These are phyloP conservation scores for Plicaturopsis crispa DNA, from an alignment of 768 basidiomycete species.

Conservation along the genomic window DNA sequence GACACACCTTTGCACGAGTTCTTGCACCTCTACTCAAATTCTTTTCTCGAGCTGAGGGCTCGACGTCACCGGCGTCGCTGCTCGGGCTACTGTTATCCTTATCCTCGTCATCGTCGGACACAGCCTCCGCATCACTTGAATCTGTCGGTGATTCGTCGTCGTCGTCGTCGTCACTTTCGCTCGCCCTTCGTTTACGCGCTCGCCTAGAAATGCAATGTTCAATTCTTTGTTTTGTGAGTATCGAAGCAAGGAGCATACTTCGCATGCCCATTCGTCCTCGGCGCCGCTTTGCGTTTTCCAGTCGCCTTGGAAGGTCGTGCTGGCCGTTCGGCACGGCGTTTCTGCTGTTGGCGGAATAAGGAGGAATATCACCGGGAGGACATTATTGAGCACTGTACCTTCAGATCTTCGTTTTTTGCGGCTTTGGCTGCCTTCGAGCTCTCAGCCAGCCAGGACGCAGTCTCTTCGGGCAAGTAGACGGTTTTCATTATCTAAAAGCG, in stretches of 20 bases:
- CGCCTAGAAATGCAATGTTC: conserved; percentile 20
- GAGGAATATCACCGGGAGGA: conserved; percentile 4
- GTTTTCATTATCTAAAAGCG: conserved; percentile 52
- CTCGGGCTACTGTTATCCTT: conserved; percentile 7
- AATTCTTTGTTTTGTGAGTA: conserved; percentile 5
- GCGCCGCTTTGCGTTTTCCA: conserved; percentile 45
- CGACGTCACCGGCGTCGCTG: conserved; percentile 21
- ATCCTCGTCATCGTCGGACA: conserved; percentile 24
- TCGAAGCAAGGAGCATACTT: conserved; percentile 29
- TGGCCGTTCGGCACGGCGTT: conserved; percentile 15
- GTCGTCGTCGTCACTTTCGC: conserved; percentile 26
- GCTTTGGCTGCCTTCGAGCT: conserved; percentile 31
- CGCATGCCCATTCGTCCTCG: conserved; percentile 37
- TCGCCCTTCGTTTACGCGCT: conserved; percentile 4
- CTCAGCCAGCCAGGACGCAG: conserved; percentile 49
- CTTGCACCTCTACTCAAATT: conserved; percentile 31
- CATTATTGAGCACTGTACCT: conserved; percentile 6
- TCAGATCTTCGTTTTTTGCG: too few species aligned
- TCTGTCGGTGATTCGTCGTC: conserved; percentile 12
- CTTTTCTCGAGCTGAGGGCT: conserved; percentile 23
- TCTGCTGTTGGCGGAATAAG: conserved; percentile 22
- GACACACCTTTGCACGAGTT: conserved; percentile 30
- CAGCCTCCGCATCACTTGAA: conserved; percentile 22
- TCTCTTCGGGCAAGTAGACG: conserved; percentile 58
- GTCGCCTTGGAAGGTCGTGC: conserved; percentile 32